Conservation (phyloP, 805 yeast species). For the Starmera pachycereana region DNA sequence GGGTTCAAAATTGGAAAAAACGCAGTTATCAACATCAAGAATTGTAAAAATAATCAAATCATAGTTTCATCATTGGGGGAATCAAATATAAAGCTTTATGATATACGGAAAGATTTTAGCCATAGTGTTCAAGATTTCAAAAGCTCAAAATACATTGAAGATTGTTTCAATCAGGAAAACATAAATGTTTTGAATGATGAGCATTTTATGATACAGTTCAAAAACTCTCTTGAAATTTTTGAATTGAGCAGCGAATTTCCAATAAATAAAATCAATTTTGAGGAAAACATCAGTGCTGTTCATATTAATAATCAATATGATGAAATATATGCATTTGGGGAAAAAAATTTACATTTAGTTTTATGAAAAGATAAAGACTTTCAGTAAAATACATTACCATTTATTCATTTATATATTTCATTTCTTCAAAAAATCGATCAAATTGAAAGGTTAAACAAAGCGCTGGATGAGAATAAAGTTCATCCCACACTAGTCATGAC, state of each 20-base stretch:
- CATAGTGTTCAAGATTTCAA: background rate
- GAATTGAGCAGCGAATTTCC: slow-evolving; percentile 1
- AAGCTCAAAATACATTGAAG: slow-evolving; percentile 2
- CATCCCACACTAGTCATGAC: too few species aligned
- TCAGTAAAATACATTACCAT: too few species aligned
- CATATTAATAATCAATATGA: background rate
- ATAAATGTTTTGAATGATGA: slow-evolving; percentile 1
- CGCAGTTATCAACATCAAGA: slow-evolving; percentile 4
- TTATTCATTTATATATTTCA: too few species aligned
- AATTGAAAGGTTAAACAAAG: too few species aligned
- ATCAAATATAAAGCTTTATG: slow-evolving; percentile 3
- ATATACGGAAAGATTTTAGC: slow-evolving; percentile 6
- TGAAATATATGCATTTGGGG: too few species aligned
- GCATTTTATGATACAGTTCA: slow-evolving; percentile 3
- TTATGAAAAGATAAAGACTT: too few species aligned
- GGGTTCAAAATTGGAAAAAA: background rate
- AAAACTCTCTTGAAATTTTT: slow-evolving; percentile 5
- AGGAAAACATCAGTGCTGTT: background rate
- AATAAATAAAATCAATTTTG: slow-evolving; percentile 3
- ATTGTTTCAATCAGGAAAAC: slow-evolving; percentile 4
- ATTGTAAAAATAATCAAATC: slow-evolving; percentile 1
- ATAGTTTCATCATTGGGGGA: slow-evolving; percentile 4
- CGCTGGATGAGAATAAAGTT: too few species aligned
- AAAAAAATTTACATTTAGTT: too few species aligned
- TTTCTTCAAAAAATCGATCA: too few species aligned